phyloP scores from a whole-genome alignment of 2,329 filamentous ascomycete species.

The Seiridium cupressi region DNA sequence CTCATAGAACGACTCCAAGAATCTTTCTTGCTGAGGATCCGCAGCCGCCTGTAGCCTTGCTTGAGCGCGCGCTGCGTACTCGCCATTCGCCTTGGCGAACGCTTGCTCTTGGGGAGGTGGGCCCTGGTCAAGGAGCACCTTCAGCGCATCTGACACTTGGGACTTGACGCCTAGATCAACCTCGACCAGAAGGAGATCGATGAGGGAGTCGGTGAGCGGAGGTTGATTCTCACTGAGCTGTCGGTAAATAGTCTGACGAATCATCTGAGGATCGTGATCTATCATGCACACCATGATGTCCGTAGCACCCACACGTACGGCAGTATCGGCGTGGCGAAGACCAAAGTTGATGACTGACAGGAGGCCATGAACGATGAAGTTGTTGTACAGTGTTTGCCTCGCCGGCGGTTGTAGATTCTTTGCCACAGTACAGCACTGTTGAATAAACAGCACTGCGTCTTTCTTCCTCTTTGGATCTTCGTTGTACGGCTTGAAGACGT shows the following conservation, averaged over 20 bases:
- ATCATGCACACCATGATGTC: constrained; percentile 93
- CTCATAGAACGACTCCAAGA: constrained; percentile 88
- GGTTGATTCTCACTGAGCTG: constrained; percentile 84
- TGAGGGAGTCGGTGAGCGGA: constrained; percentile 86
- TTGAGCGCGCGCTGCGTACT: constrained; percentile 64
- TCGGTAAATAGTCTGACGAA: constrained; percentile 88
- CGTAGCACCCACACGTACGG: constrained; percentile 85
- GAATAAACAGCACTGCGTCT: constrained; percentile 92
- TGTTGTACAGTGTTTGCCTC: constrained; percentile 80
- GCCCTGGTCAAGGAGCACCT: constrained; percentile 81
- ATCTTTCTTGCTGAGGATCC: constrained; percentile 78
- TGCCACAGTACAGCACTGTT: constrained; percentile 90
- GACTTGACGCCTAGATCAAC: constrained; percentile 92
- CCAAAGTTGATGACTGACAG: constrained; percentile 91
- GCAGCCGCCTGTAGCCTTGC: constrained; percentile 36
- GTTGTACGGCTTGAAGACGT: constrained; percentile 71
- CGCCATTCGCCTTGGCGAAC: constrained; percentile 61
- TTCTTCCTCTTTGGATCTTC: constrained; percentile 74
- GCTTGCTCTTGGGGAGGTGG: constrained; percentile 50
- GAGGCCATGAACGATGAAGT: constrained; percentile 84
- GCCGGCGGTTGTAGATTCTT: constrained; percentile 89
- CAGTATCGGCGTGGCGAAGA: constrained; percentile 78
- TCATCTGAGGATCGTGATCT: constrained; percentile 93
- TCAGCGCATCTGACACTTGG: constrained; percentile 92
- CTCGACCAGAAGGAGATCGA: constrained; percentile 87